phyloP scores from a whole-genome alignment of 495 filamentous ascomycete genomes.

The Achaetomiella virescens region DNA sequence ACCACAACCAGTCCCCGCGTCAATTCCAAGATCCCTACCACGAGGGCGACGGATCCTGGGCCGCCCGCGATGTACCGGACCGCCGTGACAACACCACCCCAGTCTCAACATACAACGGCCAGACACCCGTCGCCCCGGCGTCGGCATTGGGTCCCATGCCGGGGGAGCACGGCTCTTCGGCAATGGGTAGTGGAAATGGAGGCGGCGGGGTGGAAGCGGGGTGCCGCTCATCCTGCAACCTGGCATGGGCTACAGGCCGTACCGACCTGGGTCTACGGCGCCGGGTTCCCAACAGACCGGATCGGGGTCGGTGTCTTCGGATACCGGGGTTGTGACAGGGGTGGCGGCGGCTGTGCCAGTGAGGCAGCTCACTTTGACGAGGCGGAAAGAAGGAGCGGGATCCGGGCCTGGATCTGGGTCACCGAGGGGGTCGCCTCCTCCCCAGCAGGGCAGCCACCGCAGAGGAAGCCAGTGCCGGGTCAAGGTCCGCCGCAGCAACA shows the following conservation, averaged over 20 bases:
- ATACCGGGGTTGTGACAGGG: too few species aligned
- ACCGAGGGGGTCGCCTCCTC: too few species aligned
- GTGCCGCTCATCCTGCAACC: conserved; percentile 16
- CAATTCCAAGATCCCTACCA: not conserved
- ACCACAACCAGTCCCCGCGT: not conserved
- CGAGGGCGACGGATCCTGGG: not conserved
- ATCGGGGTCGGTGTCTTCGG: too few species aligned
- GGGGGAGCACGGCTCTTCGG: not conserved
- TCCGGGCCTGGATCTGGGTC: too few species aligned
- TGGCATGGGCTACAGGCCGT: conserved; percentile 12
- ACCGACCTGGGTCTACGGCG: not conserved
- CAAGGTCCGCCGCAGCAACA: too few species aligned
- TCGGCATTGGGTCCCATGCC: conserved; percentile 9
- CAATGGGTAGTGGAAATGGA: too few species aligned
- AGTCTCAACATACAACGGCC: conserved; percentile 8
- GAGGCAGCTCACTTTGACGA: too few species aligned
- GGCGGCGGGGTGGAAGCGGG: not conserved
- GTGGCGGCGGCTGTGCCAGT: too few species aligned
- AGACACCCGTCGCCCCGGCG: conserved; percentile 8
- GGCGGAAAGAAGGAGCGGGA: too few species aligned
- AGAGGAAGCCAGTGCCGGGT: too few species aligned
- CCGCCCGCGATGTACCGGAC: not conserved
- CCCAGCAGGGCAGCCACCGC: too few species aligned
- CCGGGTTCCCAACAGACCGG: too few species aligned
- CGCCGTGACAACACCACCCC: conserved; percentile 6